Evolutionary conservation across 2,329 filamentous ascomycete species (phyloP).

Genomic region (Rachicladosporium sp.): DNA sequence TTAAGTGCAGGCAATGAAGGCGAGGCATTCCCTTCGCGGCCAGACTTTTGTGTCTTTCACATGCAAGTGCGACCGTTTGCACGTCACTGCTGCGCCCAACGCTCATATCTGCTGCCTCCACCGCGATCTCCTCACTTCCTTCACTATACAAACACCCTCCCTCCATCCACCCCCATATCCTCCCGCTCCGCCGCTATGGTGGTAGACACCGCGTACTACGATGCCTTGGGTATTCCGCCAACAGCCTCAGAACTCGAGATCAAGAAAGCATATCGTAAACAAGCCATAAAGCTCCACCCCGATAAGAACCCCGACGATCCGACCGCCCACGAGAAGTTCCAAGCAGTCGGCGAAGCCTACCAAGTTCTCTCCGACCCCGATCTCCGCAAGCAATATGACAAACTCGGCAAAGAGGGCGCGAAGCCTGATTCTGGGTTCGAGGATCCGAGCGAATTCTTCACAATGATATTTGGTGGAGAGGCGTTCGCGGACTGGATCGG

Average conservation of each 20-base stretch:
- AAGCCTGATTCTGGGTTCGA: constrained; percentile 83
- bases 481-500: constrained; percentile 94
- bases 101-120: too few relatives aligned
- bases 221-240: constrained; percentile 66
- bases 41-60: too few relatives aligned
- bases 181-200: constrained; percentile 52
- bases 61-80: too few relatives aligned
- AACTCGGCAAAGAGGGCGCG: constrained; percentile 89
- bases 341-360: constrained; percentile 63
- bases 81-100: too few relatives aligned
- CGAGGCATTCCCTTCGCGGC: too few relatives aligned
- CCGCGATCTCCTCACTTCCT: too few relatives aligned
- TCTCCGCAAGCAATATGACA: constrained; percentile 85
- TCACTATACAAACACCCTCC: not conserved
- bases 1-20: too few relatives aligned
- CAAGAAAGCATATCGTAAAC: constrained; percentile 89
- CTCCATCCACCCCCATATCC: not conserved
- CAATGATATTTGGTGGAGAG: constrained; percentile 94
- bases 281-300: constrained; percentile 84
- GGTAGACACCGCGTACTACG: constrained; percentile 90
- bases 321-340: constrained; percentile 85
- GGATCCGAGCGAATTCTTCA: constrained; percentile 95
- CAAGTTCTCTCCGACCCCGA: constrained; percentile 79
- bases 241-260: constrained; percentile 84
- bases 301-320: constrained; percentile 98